A percentile compares a stretch with the other conserved stretches of the same genome.
These are phyloP conservation scores for Nothophaeocryptopus gaeumannii DNA, from an alignment of 2,329 filamentous ascomycete genomes.

Conservation along the genomic window DNA sequence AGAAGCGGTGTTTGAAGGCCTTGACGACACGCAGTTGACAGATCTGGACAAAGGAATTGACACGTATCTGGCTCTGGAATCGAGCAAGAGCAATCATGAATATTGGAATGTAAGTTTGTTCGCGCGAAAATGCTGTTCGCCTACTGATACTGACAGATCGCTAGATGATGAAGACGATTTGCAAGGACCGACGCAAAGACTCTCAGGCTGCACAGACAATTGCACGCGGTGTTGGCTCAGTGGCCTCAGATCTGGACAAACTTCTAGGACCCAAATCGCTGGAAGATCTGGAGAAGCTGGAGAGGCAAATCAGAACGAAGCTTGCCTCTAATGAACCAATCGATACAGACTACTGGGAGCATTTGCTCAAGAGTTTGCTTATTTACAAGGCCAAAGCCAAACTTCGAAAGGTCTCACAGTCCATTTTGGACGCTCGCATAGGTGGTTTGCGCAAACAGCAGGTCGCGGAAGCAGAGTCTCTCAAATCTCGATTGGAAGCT, in stretches of 20 bases:
- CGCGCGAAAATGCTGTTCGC: slow-evolving; percentile 6
- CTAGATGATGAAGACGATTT: slow-evolving; percentile 78
- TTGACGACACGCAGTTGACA: slow-evolving; percentile 64
- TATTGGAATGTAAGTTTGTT: slow-evolving; percentile 71
- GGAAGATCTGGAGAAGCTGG: slow-evolving; percentile 80
- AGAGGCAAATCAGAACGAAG: slow-evolving; percentile 83
- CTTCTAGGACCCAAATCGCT: slow-evolving; percentile 81
- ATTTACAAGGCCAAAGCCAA: slow-evolving; percentile 92
- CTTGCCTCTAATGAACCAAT: slow-evolving; percentile 85
- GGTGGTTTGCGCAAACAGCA: slow-evolving; percentile 65
- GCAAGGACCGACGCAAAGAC: slow-evolving; percentile 69
- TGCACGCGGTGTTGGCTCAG: slow-evolving; percentile 76
- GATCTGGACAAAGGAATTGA: slow-evolving; percentile 83
- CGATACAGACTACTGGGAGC: slow-evolving; percentile 97
- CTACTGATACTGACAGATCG: slow-evolving; percentile 23
- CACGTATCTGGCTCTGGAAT: slow-evolving; percentile 76
- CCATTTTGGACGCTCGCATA: slow-evolving; percentile 68
- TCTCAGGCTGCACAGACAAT: slow-evolving; percentile 54
- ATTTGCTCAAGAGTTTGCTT: slow-evolving; percentile 76
- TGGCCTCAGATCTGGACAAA: slow-evolving; percentile 82
- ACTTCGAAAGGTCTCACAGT: slow-evolving; percentile 72
- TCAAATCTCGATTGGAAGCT: slow-evolving; percentile 52
- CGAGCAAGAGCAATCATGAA: slow-evolving; percentile 70
- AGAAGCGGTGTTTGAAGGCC: slow-evolving; percentile 71
- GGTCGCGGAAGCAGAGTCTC: slow-evolving; percentile 61